Conservation (phyloP, 495 filamentous ascomycete species). For the Aspergillus affinis region DNA sequence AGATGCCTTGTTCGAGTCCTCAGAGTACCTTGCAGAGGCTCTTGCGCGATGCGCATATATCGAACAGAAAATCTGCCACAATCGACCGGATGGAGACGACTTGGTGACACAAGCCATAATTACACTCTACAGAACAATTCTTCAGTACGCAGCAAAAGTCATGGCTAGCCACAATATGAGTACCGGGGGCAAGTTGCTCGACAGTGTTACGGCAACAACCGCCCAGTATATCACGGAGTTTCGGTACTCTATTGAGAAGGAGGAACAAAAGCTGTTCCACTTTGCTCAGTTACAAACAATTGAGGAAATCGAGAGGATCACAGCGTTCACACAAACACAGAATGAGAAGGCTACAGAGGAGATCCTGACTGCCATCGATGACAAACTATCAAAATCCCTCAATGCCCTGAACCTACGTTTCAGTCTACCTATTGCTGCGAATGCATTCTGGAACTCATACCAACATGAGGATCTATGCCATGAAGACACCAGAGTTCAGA, state of each 20-base stretch:
- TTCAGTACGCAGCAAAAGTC: constrained; percentile 6
- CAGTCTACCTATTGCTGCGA: constrained; percentile 6
- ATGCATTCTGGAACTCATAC: neutral
- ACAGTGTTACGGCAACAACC: neutral
- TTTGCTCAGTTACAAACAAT: constrained; percentile 5
- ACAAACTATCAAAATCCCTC: neutral
- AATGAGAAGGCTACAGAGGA: too few relatives aligned
- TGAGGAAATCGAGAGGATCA: constrained; percentile 8
- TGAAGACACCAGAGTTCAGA: neutral
- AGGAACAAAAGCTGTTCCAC: constrained; percentile 2
- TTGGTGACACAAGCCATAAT: neutral
- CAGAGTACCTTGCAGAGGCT: constrained; percentile 7
- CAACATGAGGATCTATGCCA: constrained; percentile 1
- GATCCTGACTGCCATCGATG: neutral
- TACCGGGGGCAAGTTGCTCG: constrained; percentile 1
- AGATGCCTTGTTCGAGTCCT: constrained; percentile 13
- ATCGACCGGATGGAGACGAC: neutral
- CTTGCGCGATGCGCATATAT: constrained; percentile 7
- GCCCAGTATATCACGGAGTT: neutral
- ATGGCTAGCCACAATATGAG: neutral
- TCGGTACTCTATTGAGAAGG: constrained; percentile 6
- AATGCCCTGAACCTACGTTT: neutral
- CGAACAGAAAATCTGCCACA: constrained; percentile 6
- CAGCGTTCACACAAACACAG: neutral
- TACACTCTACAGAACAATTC: constrained; percentile 2